A percentile compares a stretch with the other conserved stretches of the same genome.
phyloP scores from a whole-genome alignment of 768 basidiomycete genomes.

The Lactarius deliciosus region DNA sequence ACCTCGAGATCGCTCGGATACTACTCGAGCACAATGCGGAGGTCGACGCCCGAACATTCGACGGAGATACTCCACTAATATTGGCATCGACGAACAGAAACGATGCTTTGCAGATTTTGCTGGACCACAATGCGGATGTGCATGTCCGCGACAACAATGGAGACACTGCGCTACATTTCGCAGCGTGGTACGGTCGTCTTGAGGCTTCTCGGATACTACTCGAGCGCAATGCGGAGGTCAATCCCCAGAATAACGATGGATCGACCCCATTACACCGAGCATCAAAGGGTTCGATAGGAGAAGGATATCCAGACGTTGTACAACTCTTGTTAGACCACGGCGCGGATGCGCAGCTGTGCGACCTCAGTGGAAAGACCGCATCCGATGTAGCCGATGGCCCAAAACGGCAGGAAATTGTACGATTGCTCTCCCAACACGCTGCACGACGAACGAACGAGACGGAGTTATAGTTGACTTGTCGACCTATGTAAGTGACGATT shows the following conservation, averaged over 20 bases:
- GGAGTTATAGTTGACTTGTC: not conserved
- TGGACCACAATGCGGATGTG: not conserved
- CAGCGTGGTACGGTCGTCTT: rapidly evolving
- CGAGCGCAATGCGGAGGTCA: not conserved
- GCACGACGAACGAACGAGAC: not conserved
- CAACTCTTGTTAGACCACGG: not conserved
- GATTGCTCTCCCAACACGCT: not conserved
- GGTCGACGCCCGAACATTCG: not conserved
- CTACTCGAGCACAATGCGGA: no score
- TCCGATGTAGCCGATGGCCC: not conserved
- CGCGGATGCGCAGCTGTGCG: not conserved
- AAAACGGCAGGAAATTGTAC: not conserved
- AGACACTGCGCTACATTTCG: not conserved
- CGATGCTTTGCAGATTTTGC: not conserved
- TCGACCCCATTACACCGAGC: not conserved
- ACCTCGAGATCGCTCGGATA: not conserved
- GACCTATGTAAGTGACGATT: not conserved
- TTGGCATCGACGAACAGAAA: not conserved
- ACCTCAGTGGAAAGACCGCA: not conserved
- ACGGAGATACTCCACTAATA: not conserved
- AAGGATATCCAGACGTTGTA: not conserved
- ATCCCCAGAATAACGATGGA: not conserved
- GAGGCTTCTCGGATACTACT: not conserved
- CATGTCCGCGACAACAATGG: rapidly evolving
- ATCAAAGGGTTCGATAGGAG: no score